A percentile compares a stretch with the other conserved stretches of the same genome.
phyloP scores from a whole-genome alignment of 129 eudicot species.

The carrot (Daucus carota) region DH1_v3.0 NC_030382.2:51441501-51442000 shows the following conservation, averaged over 20 bases:
- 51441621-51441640: neutral
- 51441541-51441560: too few species aligned
- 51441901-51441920: neutral
- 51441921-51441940: neutral
- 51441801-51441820: slow-evolving; percentile 1
- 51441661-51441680: neutral
- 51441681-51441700: neutral
- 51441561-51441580: too few species aligned
- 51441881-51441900: slow-evolving; percentile 1
- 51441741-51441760: neutral
- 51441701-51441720: neutral
- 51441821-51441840: slow-evolving; percentile 5
- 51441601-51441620: too few species aligned
- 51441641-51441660: neutral
- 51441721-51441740: slow-evolving; percentile 2
- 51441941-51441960: slow-evolving; percentile 10
- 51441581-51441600: too few species aligned
- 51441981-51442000: neutral
- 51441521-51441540: too few species aligned
- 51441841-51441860: neutral
- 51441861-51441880: neutral
- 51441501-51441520: too few species aligned
- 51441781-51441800: neutral
- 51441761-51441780: neutral
- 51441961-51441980: neutral